Evolutionary conservation across 306 rosid species (phyloP), one percentile per base, ranked within the genome.

Genomic region (Fragaria nilgerrensis): DNA sequence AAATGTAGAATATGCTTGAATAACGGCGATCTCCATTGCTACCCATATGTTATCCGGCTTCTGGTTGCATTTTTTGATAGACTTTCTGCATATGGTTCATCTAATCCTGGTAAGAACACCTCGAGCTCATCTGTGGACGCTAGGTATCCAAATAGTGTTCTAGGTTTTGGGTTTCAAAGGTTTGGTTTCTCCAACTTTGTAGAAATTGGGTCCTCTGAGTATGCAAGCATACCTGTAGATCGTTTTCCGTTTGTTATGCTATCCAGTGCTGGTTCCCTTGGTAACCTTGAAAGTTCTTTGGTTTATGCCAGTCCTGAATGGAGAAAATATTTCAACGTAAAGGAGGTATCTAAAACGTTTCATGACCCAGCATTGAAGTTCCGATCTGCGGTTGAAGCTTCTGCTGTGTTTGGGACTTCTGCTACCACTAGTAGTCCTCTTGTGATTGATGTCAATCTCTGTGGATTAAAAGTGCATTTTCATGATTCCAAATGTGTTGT

Each of bases 131-230:
- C 67, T 22, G 59, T 62, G 70, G 75, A 79, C 76, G 77, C 78
- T 67, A 87, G 70, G 68, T 65, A 83, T 72, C 78, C 81, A 61
- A 73, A 82, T 73, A 52, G 32, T 9, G 63, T 74, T 61, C 49
- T 87, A 52, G 75, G 52, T 82, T 74, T 83, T 83, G 89, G 82
- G 69, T 79, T 81, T 73, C 87, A 86, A 75, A 90, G 78, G 81
- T 95, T 95, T 83, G 98, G 98, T 50, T 86, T 90, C 85, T 92
- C 98, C 41, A 95, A 95, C 85, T 95, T 89, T 83, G 72, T 85
- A 49, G 91, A 92, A 75, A 49, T 61, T 67, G 97, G 88, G 59
- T 88, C 90, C 52, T 45, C 84, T 73, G 96, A 86, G 77, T 80
- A 84, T 85, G 85, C 89, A 75, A 83, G 90, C 84, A 92, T 95